A percentile compares a stretch with the other conserved stretches of the same genome.
Evolutionary conservation across 345 rosid genomes (phyloP).

Genomic region (Brassica juncea): DNA sequence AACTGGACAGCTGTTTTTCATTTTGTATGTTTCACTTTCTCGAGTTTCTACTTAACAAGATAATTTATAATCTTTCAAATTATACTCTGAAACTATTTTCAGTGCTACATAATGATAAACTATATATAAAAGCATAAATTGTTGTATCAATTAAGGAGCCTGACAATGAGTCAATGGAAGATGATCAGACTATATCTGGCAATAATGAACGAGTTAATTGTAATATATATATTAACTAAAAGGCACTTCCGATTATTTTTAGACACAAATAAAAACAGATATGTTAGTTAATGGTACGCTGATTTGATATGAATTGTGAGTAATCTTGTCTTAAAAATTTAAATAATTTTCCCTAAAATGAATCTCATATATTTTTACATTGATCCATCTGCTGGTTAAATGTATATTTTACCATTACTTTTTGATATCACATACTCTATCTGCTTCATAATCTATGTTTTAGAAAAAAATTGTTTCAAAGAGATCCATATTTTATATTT

Average conservation of each 20-base stretch:
- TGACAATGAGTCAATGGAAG: neutral
- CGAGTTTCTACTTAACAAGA: conserved; percentile 1
- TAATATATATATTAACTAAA: neutral
- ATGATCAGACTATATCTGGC: neutral
- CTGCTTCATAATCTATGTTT: too few relatives aligned
- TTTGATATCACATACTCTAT: too few relatives aligned
- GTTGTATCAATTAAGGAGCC: neutral
- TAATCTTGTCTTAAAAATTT: neutral
- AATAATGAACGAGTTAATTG: neutral
- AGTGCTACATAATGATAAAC: neutral
- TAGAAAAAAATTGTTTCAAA: too few relatives aligned
- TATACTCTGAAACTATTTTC: neutral
- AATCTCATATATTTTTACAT: neutral
- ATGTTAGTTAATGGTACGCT: neutral
- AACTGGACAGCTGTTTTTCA: conserved; percentile 8
- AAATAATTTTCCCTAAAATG: neutral
- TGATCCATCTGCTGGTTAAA: neutral
- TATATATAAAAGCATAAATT: neutral
- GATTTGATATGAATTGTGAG: neutral
- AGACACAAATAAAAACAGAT: neutral
- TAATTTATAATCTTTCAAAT: neutral
- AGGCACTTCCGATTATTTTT: neutral
- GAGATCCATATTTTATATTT: too few relatives aligned
- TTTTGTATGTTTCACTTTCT: neutral
- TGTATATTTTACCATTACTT: neutral